Evolutionary conservation across 257 asterid species (phyloP).

Genomic region (Jacaranda mimosifolia): DNA sequence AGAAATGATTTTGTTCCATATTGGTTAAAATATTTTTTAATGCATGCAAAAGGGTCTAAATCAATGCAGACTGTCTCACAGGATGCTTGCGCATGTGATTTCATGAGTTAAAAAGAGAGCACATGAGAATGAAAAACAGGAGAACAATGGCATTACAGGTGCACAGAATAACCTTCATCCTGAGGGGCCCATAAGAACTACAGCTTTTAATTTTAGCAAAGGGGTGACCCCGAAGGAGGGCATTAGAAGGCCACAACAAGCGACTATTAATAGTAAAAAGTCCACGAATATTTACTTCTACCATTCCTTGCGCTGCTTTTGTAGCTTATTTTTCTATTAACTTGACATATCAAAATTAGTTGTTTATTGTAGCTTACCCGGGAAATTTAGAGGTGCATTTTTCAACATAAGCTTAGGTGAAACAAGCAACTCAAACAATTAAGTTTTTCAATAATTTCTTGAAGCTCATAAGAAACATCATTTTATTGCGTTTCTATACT

Average conservation of each 20-base stretch:
- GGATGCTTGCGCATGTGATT: neutral
- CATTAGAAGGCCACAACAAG: neutral
- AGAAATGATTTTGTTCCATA: neutral
- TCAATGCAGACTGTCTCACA: neutral
- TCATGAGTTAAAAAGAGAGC: neutral
- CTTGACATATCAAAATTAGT: constrained; percentile 17
- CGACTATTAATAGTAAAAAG: neutral
- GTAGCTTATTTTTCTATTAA: neutral
- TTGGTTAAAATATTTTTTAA: neutral
- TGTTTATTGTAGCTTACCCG: neutral
- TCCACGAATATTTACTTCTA: neutral
- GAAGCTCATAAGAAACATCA: neutral
- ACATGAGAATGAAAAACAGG: neutral
- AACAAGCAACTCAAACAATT: constrained; percentile 21
- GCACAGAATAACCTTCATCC: neutral
- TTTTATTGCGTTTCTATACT: neutral
- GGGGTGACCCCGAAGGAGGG: neutral
- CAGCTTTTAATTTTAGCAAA: neutral
- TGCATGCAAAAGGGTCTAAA: constrained; percentile 3
- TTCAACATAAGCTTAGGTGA: neutral
- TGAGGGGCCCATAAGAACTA: neutral
- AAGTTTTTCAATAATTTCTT: neutral
- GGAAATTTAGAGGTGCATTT: constrained; percentile 1
- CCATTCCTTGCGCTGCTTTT: neutral
- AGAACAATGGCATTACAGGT: constrained; percentile 3